Evolutionary conservation across 805 yeast genomes (phyloP).

Genomic region (Barnettozyma siamensis): DNA sequence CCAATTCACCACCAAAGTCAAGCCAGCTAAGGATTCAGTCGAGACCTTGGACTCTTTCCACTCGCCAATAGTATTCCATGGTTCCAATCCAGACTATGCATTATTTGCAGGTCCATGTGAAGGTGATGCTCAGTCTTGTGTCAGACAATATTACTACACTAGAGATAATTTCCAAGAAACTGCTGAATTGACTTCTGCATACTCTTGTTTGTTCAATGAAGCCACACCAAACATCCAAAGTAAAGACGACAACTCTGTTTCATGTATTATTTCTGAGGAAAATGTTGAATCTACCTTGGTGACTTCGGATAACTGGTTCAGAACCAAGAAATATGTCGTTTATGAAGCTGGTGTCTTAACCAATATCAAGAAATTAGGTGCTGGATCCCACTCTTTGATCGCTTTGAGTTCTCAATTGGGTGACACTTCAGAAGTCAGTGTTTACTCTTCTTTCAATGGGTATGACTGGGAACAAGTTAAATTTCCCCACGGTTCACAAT

Average conservation of each 20-base stretch:
- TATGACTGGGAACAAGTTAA: slow-evolving; percentile 28
- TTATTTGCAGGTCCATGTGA: slow-evolving; percentile 36
- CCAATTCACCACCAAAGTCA: slow-evolving; percentile 28
- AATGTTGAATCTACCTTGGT: slow-evolving; percentile 30
- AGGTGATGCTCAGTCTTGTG: slow-evolving; percentile 27
- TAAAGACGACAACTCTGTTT: slow-evolving; percentile 30
- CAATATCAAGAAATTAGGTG: slow-evolving; percentile 30
- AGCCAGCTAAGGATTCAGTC: slow-evolving; percentile 21
- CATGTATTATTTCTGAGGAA: slow-evolving; percentile 41
- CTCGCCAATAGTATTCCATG: slow-evolving; percentile 33
- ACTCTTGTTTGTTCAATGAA: slow-evolving; percentile 29
- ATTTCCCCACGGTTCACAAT: slow-evolving; percentile 25
- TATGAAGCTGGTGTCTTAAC: slow-evolving; percentile 29
- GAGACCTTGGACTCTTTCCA: slow-evolving; percentile 19
- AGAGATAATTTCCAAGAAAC: slow-evolving; percentile 37
- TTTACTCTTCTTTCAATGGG: slow-evolving; percentile 31
- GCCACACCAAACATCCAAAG: slow-evolving; percentile 21
- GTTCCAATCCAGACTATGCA: slow-evolving; percentile 30
- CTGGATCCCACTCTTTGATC: slow-evolving; percentile 29
- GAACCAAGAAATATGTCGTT: slow-evolving; percentile 26
- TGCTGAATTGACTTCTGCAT: slow-evolving; percentile 24
- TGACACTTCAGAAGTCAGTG: slow-evolving; percentile 15
- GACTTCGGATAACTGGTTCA: slow-evolving; percentile 41
- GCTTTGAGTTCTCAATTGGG: slow-evolving; percentile 30
- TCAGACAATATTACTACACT: slow-evolving; percentile 36